Base-by-base conservation (phyloP, 2,329 filamentous ascomycete species). In the Penicillium sp. region DNA sequence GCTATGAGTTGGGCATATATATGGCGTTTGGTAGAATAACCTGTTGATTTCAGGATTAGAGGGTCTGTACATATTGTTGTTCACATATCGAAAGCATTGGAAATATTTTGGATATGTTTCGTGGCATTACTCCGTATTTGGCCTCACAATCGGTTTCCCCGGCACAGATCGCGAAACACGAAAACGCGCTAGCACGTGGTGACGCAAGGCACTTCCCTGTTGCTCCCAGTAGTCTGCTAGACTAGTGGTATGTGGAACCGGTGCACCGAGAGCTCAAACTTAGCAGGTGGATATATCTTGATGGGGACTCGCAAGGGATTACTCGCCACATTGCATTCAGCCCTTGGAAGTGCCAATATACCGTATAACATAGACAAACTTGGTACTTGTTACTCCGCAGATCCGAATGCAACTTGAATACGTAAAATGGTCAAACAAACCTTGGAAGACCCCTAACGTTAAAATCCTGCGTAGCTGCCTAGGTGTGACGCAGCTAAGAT, bases 401-500 rank as follows among this genome's bases (percentile, higher is more conserved):
- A 13, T 31, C 11, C 18, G 9, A 11, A 22, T 40, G 26, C 35
- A 13, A 42, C 43, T 20, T 42, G 10, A 40, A 16, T 5, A 9
- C 10, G 9, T 16, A n/a, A 24, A 26, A 26, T 5, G 2, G 5
- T n/a, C 14, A 22, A 40, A 20, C 22, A 16, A 53, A n/a, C n/a
- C n/a, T n/a, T n/a, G n/a, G n/a, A n/a, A 53, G 24, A 39, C 29
- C 31, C 44, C 38, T 34, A 9, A 39, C 51, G 2, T 34, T 34
- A 31, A 22, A 13, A 32, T 32, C 20, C 5, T 24, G 8, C 20
- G 20, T 42, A n/a, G 43, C 26, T 53, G 35, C 39, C 50, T 52
- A n/a, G 7, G 14, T n/a, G 20, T 45, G 58, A 64, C 58, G 56
- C 57, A 54, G 47, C 37, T 53, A 51, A 42, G 32, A 34, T 38